A percentile compares a stretch with the other conserved stretches of the same genome.
These are phyloP conservation scores for Populus simonii DNA, from an alignment of 345 rosid species.

Conservation along the genomic window DNA sequence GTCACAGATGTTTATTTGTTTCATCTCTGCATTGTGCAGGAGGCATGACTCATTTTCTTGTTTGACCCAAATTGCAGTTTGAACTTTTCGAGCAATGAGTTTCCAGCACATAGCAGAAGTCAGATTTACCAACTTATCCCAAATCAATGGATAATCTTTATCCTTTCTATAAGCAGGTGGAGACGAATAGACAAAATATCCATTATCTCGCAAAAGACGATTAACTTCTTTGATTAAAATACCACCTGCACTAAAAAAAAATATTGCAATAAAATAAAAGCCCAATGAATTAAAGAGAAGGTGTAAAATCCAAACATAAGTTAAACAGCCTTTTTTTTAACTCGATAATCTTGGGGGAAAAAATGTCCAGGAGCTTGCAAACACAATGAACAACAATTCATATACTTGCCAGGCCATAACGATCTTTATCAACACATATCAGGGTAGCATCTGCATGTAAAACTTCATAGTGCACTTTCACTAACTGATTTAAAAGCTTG, in stretches of 20 bases:
- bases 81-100: constrained; percentile 74
- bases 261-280: neutral
- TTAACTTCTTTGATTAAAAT: constrained; percentile 86
- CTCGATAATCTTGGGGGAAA: neutral
- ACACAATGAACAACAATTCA: neutral
- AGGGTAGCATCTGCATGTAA: constrained; percentile 4
- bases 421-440: neutral
- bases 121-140: constrained; percentile 71
- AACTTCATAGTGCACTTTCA: neutral
- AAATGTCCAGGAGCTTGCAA: neutral
- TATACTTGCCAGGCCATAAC: neutral
- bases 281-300: neutral
- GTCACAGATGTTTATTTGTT: constrained; percentile 61
- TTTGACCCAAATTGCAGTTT: constrained; percentile 94
- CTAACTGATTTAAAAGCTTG: neutral
- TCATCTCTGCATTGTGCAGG: constrained; percentile 49
- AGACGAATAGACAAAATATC: constrained; percentile 88
- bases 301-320: neutral
- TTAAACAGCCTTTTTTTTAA: neutral
- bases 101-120: constrained; percentile 94
- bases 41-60: constrained; percentile 60
- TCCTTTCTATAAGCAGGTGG: constrained; percentile 86
- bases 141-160: constrained; percentile 77
- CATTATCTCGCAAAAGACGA: constrained; percentile 73
- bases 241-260: constrained; percentile 52